These are phyloP conservation scores for Pythium insidiosum DNA, from an alignment of 352 stramenopile species.

Conservation along the genomic window DNA sequence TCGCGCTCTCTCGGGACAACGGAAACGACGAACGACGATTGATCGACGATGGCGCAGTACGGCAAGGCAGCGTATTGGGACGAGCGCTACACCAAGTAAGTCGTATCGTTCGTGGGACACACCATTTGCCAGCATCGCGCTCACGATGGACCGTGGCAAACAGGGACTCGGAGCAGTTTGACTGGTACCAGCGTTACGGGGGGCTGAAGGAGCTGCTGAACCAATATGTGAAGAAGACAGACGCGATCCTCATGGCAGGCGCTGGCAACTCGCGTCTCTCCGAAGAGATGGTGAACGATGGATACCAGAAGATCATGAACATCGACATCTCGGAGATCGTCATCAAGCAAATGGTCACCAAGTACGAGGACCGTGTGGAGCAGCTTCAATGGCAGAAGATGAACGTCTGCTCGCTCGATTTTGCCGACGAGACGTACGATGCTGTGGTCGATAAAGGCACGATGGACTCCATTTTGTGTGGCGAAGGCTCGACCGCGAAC, in stretches of 20 bases:
- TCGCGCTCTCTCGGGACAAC: too few species aligned
- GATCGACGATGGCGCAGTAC: slow-evolving; percentile 78
- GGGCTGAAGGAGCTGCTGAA: slow-evolving; percentile 85
- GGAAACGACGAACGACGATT: background rate
- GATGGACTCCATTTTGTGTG: slow-evolving; percentile 94
- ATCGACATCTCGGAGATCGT: slow-evolving; percentile 94
- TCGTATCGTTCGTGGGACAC: too few species aligned
- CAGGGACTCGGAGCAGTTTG: slow-evolving; percentile 90
- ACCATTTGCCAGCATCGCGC: too few species aligned
- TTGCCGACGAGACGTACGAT: slow-evolving; percentile 93
- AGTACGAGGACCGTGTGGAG: slow-evolving; percentile 89
- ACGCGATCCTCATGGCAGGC: slow-evolving; percentile 90
- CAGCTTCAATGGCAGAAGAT: slow-evolving; percentile 92
- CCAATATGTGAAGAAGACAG: slow-evolving; percentile 93
- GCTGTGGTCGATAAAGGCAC: slow-evolving; percentile 93
- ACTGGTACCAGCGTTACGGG: slow-evolving; percentile 93
- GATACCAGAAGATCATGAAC: slow-evolving; percentile 93
- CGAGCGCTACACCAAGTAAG: slow-evolving; percentile 91
- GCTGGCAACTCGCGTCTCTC: slow-evolving; percentile 91
- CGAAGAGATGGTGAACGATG: slow-evolving; percentile 95
- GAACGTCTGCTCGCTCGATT: slow-evolving; percentile 92
- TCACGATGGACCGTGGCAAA: too few species aligned
- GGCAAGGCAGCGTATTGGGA: slow-evolving; percentile 93
- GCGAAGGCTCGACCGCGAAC: slow-evolving; percentile 93
- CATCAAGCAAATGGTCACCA: slow-evolving; percentile 91